Evolutionary conservation across 2,329 filamentous ascomycete species (phyloP), one percentile per base, ranked within the genome.

Genomic region (Colletotrichum spinosum): DNA sequence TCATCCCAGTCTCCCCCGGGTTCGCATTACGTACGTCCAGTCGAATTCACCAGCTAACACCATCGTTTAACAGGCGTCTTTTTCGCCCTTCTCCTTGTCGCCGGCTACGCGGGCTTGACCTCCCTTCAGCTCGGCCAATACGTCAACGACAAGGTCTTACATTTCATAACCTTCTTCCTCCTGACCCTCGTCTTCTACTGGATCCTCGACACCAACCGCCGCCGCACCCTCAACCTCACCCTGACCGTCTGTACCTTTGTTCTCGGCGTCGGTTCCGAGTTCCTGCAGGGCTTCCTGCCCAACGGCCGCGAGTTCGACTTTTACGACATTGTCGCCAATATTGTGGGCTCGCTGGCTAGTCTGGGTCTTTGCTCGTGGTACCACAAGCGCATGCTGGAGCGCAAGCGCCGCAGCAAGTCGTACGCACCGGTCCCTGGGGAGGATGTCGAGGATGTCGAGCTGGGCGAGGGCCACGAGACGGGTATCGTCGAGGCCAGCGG

Each of bases 111-210:
- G 68, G 94, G 94, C 70, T 90, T 98, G 61, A 90, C 92, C 38
- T 81, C 85, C 44, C 75, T 89, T 59, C 85, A 89, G 69, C 73
- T 88, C 70, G 80, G 80, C 68, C 71, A 79, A 67, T 77, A 84
- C 73, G 86, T 95, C 76, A 94, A 97, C 82, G 94, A 97, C 85
- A 98, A 99, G 79, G 82, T 92, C 73, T 86, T 98, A 35, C 96
- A 98, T 79, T 85, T 92, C 72, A 68, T 94, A 64, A 94, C 92
- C 72, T 98, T 99, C 83, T 97, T 98, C 84, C 76, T 93, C 70
- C 86, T 99, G 57, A 97, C 95, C 13, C 79, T 92, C 69, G 81
- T 87, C 71, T 98, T 98, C 85, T 99, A 99, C 87, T 99, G 96
- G 94, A 92, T 97, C 75, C 81, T 97, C 72, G 96, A 99, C 77